Conservation (phyloP, 1,139 yeast species). For the Suhomyces maxii region DNA sequence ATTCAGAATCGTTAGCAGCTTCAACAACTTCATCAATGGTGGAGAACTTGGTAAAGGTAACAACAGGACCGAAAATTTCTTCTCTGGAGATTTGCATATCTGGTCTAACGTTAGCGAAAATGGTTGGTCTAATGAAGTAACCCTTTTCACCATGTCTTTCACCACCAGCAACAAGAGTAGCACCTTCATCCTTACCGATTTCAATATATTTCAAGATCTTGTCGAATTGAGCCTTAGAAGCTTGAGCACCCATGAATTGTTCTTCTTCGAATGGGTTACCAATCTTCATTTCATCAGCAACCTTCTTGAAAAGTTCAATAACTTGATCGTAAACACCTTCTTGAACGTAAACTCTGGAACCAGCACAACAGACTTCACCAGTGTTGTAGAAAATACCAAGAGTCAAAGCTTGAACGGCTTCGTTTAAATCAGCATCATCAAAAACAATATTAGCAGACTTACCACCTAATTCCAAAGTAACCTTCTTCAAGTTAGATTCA, state of each 20-base stretch:
- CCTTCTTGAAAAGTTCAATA: conserved; percentile 57
- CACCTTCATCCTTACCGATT: conserved; percentile 74
- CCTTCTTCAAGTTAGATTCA: conserved; percentile 32
- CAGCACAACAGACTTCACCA: conserved; percentile 90
- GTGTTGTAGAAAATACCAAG: conserved; percentile 74
- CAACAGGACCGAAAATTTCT: conserved; percentile 88
- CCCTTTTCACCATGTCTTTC: conserved; percentile 67
- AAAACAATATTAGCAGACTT: conserved; percentile 35
- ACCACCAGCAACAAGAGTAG: conserved; percentile 76
- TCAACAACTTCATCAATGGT: conserved; percentile 68
- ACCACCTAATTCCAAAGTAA: conserved; percentile 38
- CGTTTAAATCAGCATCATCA: conserved; percentile 28
- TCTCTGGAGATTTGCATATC: conserved; percentile 71
- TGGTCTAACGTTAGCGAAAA: conserved; percentile 68
- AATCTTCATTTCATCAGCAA: conserved; percentile 56
- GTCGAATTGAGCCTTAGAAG: conserved; percentile 70
- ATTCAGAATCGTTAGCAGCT: conserved; percentile 70
- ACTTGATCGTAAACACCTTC: conserved; percentile 72
- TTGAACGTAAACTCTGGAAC: conserved; percentile 79
- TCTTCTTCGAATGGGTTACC: conserved; percentile 77
- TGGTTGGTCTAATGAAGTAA: conserved; percentile 76
- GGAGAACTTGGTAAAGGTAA: conserved; percentile 69
- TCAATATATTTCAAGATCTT: conserved; percentile 74
- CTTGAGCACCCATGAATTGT: conserved; percentile 84
- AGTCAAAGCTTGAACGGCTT: conserved; percentile 59